Conservation (phyloP, 352 stramenopile genomes). For the Globisporangium camurandrum region DNA sequence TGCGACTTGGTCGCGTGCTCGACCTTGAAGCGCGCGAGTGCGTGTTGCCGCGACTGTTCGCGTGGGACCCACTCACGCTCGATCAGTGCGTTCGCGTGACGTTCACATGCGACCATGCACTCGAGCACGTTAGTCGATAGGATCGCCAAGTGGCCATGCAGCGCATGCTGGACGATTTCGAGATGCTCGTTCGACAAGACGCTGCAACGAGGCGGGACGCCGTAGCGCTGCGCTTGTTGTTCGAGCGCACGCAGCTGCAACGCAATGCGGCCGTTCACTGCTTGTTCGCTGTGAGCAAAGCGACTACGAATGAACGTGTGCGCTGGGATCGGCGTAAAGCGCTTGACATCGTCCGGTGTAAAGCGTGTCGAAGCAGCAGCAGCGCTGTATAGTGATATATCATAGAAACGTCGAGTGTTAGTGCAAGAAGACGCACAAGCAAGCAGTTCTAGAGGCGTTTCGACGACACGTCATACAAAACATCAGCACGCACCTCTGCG, state of each 20-base stretch:
- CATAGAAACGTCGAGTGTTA: too few species aligned
- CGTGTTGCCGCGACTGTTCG: slow-evolving; percentile 38
- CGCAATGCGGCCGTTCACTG: slow-evolving; percentile 29
- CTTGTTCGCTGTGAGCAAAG: slow-evolving; percentile 37
- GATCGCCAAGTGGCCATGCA: slow-evolving; percentile 55
- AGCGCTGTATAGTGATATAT: too few species aligned
- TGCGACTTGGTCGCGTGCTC: slow-evolving; percentile 24
- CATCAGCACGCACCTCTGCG: slow-evolving; percentile 22
- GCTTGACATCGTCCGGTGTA: too few species aligned
- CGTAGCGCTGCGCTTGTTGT: slow-evolving; percentile 32
- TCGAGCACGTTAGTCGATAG: slow-evolving; percentile 42
- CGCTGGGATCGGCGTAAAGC: slow-evolving; percentile 30
- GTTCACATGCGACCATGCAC: slow-evolving; percentile 50
- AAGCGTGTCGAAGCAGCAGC: background rate
- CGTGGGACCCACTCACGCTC: slow-evolving; percentile 46
- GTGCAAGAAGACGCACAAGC: background rate
- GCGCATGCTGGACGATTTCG: slow-evolving; percentile 38
- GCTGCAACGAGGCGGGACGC: slow-evolving; percentile 26
- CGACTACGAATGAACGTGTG: slow-evolving; percentile 39
- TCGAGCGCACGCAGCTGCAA: slow-evolving; percentile 36
- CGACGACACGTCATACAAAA: background rate
- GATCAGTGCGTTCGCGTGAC: slow-evolving; percentile 34
- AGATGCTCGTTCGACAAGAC: slow-evolving; percentile 40
- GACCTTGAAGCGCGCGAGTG: slow-evolving; percentile 32
- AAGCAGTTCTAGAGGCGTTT: too few species aligned